A percentile compares a stretch with the other conserved stretches of the same genome.
These are phyloP conservation scores for Paramecium biaurelia DNA, from an alignment of 73 alveolate species.

Conservation along the genomic window DNA sequence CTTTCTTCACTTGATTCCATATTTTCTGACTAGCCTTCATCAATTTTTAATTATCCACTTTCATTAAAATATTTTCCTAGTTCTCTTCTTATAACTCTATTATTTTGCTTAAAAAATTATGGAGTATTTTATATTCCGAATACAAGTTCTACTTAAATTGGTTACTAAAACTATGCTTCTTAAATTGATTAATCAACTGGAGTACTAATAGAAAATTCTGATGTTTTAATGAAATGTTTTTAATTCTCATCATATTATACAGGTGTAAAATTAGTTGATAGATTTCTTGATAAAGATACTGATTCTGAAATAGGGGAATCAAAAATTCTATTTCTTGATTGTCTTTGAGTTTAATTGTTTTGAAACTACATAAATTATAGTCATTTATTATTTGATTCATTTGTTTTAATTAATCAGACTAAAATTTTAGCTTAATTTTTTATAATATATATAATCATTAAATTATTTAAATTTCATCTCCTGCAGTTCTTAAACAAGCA, in stretches of 20 bases:
- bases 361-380: background rate
- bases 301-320: background rate
- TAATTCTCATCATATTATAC: background rate
- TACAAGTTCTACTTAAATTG: background rate
- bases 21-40: background rate
- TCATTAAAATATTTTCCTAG: background rate
- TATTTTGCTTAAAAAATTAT: background rate
- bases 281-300: background rate
- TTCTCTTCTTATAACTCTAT: background rate
- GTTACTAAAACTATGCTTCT: background rate
- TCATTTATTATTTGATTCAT: background rate
- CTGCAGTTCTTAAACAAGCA: constrained; percentile 44
- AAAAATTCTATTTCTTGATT: background rate
- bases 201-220: background rate
- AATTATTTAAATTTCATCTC: constrained; percentile 9
- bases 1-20: background rate
- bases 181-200: background rate
- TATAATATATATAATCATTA: background rate
- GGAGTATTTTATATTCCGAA: background rate
- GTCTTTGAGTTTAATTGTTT: background rate
- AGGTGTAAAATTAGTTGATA: background rate
- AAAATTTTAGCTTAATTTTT: background rate
- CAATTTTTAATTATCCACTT: background rate
- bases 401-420: background rate
- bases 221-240: background rate